Conservation (phyloP, 768 basidiomycete species). For the Podaxis carcinomalis region DNA sequence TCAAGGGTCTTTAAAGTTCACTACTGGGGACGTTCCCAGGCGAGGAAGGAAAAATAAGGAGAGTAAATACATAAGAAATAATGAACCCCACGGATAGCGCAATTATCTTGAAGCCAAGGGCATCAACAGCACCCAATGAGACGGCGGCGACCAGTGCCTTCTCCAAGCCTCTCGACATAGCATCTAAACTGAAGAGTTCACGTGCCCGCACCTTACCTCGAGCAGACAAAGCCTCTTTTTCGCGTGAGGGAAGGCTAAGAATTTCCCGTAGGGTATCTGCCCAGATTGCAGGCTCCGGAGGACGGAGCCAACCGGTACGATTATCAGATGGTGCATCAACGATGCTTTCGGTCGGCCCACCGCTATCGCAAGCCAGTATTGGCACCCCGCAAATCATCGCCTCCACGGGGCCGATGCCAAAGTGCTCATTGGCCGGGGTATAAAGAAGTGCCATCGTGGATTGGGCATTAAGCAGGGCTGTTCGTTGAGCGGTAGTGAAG, state of each 20-base stretch:
- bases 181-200: slow-evolving; percentile 69
- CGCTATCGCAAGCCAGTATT: slow-evolving; percentile 81
- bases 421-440: slow-evolving; percentile 94
- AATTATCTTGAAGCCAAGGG: slow-evolving; percentile 17
- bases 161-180: slow-evolving; percentile 64
- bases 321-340: slow-evolving; percentile 29
- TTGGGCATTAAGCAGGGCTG: slow-evolving; percentile 65
- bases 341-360: slow-evolving; percentile 90
- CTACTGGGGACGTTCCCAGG: background rate
- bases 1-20: background rate
- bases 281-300: slow-evolving; percentile 66
- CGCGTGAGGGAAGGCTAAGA: slow-evolving; percentile 33
- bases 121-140: slow-evolving; percentile 42
- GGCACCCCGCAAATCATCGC: slow-evolving; percentile 91
- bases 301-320: slow-evolving; percentile 76
- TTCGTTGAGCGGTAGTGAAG: slow-evolving; percentile 81
- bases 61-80: slow-evolving; percentile 22
- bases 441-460: slow-evolving; percentile 79
- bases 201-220: slow-evolving; percentile 61
- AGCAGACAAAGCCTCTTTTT: slow-evolving; percentile 44
- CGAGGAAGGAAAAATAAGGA: background rate
- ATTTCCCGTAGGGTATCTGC: slow-evolving; percentile 62
- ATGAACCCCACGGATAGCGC: slow-evolving; percentile 28
- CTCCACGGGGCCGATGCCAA: slow-evolving; percentile 95
- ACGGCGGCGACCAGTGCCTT: slow-evolving; percentile 49